A percentile compares a stretch with the other conserved stretches of the same genome.
Evolutionary conservation across 2,329 filamentous ascomycete species (phyloP).

Genomic region (Trichoderma sp.): DNA sequence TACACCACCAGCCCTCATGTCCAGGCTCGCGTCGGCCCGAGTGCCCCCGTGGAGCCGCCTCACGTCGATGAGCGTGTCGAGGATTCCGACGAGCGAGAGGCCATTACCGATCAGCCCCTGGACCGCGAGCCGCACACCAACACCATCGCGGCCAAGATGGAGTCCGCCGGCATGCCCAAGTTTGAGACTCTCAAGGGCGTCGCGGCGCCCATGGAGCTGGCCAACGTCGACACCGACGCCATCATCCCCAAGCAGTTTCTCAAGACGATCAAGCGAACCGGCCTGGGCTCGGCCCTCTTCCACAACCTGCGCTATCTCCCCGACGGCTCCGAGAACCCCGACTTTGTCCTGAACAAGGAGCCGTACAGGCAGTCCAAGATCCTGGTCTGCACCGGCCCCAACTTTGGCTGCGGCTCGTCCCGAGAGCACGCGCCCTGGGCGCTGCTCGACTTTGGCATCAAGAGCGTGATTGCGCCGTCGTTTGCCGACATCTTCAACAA

Average conservation of each 20-base stretch:
- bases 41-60: constrained; percentile 42
- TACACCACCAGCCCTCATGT: constrained; percentile 63
- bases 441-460: constrained; percentile 93
- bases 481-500: constrained; percentile 87
- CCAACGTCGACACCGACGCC: constrained; percentile 97
- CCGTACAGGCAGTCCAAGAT: constrained; percentile 85
- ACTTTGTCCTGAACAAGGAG: constrained; percentile 88
- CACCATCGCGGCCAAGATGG: constrained; percentile 49
- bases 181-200: constrained; percentile 84
- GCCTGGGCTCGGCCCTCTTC: constrained; percentile 86
- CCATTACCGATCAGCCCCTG: constrained; percentile 60
- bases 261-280: constrained; percentile 98
- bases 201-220: constrained; percentile 81
- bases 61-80: constrained; percentile 55
- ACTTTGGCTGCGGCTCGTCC: constrained; percentile 93
- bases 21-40: constrained; percentile 51
- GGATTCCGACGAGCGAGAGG: constrained; percentile 56
- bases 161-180: constrained; percentile 71
- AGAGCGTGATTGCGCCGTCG: constrained; percentile 86
- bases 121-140: constrained; percentile 69
- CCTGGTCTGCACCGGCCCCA: constrained; percentile 84
- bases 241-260: constrained; percentile 99
- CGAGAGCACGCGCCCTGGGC: constrained; percentile 98
- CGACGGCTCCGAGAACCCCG: constrained; percentile 72
- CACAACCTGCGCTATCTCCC: constrained; percentile 77